Percentiles rank a stretch among this genome's conserved stretches.
Conservation (phyloP, 192 early-diverging fungal genomes). For the Backusella westeae region DNA sequence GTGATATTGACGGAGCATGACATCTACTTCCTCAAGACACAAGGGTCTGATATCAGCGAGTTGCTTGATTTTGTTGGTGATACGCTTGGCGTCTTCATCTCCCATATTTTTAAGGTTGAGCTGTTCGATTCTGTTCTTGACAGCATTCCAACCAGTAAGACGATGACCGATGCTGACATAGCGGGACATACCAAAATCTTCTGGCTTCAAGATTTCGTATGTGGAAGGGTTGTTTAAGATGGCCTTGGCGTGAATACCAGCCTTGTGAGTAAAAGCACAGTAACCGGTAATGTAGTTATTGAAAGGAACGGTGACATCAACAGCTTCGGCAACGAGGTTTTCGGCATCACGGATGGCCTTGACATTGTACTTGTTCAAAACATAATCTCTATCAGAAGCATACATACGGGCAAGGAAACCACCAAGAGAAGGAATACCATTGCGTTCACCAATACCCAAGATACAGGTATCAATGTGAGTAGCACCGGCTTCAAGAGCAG, state of each 20-base stretch:
- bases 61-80: constrained; percentile 93
- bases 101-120: constrained; percentile 67
- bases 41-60: constrained; percentile 92
- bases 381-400: constrained; percentile 85
- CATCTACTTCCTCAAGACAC: constrained; percentile 92
- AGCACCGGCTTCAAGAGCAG: constrained; percentile 96
- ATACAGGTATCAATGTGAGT: constrained; percentile 99
- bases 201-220: constrained; percentile 97
- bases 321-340: constrained; percentile 93
- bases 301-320: constrained; percentile 95
- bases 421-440: constrained; percentile 95
- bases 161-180: constrained; percentile 97
- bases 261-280: constrained; percentile 99
- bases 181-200: constrained; percentile 98
- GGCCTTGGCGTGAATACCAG: constrained; percentile 99
- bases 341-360: constrained; percentile 90
- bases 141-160: constrained; percentile 98
- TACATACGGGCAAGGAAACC: constrained; percentile 98
- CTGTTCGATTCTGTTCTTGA: constrained; percentile 97
- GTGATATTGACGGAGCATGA: constrained; percentile 74
- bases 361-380: constrained; percentile 93
- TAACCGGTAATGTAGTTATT: constrained; percentile 99
- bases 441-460: constrained; percentile 97
- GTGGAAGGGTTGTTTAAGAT: constrained; percentile 98
- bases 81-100: constrained; percentile 88